A percentile compares a stretch with the other conserved stretches of the same genome.
Evolutionary conservation across 1,284 basidiomycete genomes (phyloP).

Genomic region (Pseudozyma pruni): DNA sequence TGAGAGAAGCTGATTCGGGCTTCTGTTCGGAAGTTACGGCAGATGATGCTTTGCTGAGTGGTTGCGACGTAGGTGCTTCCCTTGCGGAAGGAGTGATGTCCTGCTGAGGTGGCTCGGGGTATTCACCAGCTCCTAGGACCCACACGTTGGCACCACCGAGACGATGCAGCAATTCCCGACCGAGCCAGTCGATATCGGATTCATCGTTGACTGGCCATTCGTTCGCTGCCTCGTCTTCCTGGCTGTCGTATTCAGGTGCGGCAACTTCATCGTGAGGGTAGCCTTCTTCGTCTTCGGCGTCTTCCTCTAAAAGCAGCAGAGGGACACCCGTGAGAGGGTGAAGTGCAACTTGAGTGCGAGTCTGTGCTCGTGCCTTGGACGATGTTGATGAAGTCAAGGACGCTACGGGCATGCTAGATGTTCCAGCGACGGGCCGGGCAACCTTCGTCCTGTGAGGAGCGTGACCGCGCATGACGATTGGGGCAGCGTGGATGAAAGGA

Average conservation of each 20-base stretch:
- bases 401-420: not conserved
- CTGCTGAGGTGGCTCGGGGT: not conserved
- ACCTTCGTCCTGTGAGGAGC: slow-evolving; percentile 2
- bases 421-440: not conserved
- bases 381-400: not conserved
- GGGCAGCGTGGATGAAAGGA: slow-evolving; percentile 34
- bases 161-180: slow-evolving; percentile 41
- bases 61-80: not conserved
- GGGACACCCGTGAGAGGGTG: slow-evolving; percentile 36
- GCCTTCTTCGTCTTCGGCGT: not conserved
- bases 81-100: not conserved
- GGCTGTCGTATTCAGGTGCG: not conserved
- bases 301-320: slow-evolving; percentile 19
- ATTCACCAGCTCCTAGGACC: slow-evolving; percentile 43
- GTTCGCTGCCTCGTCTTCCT: slow-evolving; percentile 12
- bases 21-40: not conserved
- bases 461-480: slow-evolving; percentile 14
- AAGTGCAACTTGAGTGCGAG: slow-evolving; percentile 19
- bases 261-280: not conserved
- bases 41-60: not conserved
- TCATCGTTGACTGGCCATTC: slow-evolving; percentile 45
- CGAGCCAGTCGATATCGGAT: slow-evolving; percentile 55
- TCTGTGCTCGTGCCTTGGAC: not conserved
- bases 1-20: not conserved
- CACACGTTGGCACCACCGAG: slow-evolving; percentile 41